These are phyloP conservation scores for Rostrohypoxylon terebratum DNA, from an alignment of 495 filamentous ascomycete genomes.

Conservation along the genomic window DNA sequence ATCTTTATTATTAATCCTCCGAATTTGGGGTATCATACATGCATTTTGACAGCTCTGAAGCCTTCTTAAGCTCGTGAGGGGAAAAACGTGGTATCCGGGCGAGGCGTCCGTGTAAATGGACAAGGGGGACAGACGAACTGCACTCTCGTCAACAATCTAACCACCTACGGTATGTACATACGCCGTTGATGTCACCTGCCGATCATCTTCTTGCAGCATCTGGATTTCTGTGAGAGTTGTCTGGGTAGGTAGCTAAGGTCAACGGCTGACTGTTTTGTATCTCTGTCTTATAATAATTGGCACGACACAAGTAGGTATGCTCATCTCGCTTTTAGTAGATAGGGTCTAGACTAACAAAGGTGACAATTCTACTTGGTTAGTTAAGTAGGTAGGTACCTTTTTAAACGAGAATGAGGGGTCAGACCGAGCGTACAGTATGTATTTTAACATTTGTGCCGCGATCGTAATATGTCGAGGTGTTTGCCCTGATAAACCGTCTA, in stretches of 20 bases:
- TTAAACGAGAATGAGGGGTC: not conserved
- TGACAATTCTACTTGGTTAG: constrained; percentile 12
- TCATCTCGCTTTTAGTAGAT: constrained; percentile 25
- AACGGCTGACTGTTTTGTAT: constrained; percentile 25
- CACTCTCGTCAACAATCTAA: constrained; percentile 25
- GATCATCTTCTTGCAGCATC: constrained; percentile 28
- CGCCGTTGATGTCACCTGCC: constrained; percentile 40
- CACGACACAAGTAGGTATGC: not conserved
- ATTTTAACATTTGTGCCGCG: constrained; percentile 3
- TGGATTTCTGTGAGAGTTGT: constrained; percentile 14
- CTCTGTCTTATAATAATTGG: constrained; percentile 8
- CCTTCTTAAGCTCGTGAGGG: constrained; percentile 37
- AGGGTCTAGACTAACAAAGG: constrained; percentile 4
- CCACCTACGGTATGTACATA: constrained; percentile 3
- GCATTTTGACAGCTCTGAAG: constrained; percentile 38
- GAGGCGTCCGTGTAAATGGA: constrained; percentile 38
- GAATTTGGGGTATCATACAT: constrained; percentile 44
- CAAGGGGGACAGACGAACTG: constrained; percentile 27
- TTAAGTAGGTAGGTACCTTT: not conserved
- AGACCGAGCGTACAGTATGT: not conserved
- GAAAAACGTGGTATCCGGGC: constrained; percentile 46
- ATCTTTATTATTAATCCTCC: constrained; percentile 40
- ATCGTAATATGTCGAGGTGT: constrained; percentile 1
- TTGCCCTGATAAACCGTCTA: not conserved
- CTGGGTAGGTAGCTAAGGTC: constrained; percentile 22